These are phyloP conservation scores for Malus orientalis DNA, from an alignment of 306 rosid species.

Conservation along the genomic window DNA sequence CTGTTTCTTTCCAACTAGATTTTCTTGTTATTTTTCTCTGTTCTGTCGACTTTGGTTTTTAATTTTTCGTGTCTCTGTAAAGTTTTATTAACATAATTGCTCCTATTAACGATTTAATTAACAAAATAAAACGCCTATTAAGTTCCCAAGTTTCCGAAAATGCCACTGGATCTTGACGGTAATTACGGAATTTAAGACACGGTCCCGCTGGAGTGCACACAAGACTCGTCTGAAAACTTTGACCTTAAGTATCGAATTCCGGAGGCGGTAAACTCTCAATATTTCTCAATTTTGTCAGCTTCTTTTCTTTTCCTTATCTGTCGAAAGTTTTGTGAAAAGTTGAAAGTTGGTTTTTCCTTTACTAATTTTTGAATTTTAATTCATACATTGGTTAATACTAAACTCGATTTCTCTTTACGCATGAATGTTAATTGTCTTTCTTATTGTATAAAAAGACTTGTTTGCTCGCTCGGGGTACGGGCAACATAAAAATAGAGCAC, in stretches of 20 bases:
- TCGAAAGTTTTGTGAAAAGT: not conserved
- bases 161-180: conserved; percentile 13
- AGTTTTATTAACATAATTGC: conserved; percentile 1
- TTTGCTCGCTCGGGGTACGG: fast-evolving
- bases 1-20: not conserved
- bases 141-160: not conserved
- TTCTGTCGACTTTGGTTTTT: conserved; percentile 19
- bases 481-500: fast-evolving
- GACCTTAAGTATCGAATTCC: conserved; percentile 15
- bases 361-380: not conserved
- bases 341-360: not conserved
- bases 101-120: conserved; percentile 17
- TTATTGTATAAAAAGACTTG: too few species aligned
- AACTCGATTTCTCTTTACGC: fast-evolving
- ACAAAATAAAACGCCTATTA: conserved; percentile 19
- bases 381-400: not conserved
- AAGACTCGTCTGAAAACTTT: conserved; percentile 9
- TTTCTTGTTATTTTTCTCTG: not conserved
- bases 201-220: conserved; percentile 1
- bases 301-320: not conserved
- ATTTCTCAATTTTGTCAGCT: not conserved
- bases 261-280: conserved; percentile 29
- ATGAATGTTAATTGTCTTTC: fast-evolving
- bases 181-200: conserved; percentile 20
- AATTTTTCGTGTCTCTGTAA: not conserved